Evolutionary conservation across 2,329 filamentous ascomycete species (phyloP).

Genomic region (Cladophialophora psammophila): DNA sequence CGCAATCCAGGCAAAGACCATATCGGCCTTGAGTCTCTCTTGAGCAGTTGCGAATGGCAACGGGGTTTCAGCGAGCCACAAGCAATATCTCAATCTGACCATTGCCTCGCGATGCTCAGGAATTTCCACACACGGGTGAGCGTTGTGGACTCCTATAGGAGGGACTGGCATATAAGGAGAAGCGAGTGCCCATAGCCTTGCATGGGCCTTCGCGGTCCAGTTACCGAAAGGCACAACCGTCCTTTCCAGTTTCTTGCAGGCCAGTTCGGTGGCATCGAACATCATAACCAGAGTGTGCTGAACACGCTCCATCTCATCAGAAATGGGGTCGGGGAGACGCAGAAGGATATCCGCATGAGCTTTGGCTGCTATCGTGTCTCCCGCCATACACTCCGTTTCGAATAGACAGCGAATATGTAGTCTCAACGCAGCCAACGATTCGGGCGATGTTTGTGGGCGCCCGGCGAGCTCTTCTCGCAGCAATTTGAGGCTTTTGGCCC

Average conservation of each 20-base stretch:
- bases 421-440: constrained; percentile 12
- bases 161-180: background rate
- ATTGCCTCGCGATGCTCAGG: constrained; percentile 3
- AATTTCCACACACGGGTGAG: background rate
- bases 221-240: constrained; percentile 18
- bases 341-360: constrained; percentile 22
- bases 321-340: constrained; percentile 9
- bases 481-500: constrained; percentile 17
- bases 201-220: background rate
- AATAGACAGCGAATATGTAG: constrained; percentile 16
- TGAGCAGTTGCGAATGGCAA: constrained; percentile 13
- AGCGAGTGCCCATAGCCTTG: constrained; percentile 3
- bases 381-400: constrained; percentile 18
- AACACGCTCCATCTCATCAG: constrained; percentile 7
- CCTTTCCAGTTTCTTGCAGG: constrained; percentile 21
- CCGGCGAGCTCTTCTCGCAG: constrained; percentile 8
- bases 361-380: constrained; percentile 14
- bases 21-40: constrained; percentile 11
- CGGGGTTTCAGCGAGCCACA: constrained; percentile 10
- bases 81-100: constrained; percentile 16
- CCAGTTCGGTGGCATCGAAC: constrained; percentile 18
- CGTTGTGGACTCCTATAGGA: background rate
- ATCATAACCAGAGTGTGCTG: constrained; percentile 18
- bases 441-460: background rate
- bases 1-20: constrained; percentile 25